These are phyloP conservation scores for Exophiala sp. DNA, from an alignment of 2,329 filamentous ascomycete species.

Conservation along the genomic window DNA sequence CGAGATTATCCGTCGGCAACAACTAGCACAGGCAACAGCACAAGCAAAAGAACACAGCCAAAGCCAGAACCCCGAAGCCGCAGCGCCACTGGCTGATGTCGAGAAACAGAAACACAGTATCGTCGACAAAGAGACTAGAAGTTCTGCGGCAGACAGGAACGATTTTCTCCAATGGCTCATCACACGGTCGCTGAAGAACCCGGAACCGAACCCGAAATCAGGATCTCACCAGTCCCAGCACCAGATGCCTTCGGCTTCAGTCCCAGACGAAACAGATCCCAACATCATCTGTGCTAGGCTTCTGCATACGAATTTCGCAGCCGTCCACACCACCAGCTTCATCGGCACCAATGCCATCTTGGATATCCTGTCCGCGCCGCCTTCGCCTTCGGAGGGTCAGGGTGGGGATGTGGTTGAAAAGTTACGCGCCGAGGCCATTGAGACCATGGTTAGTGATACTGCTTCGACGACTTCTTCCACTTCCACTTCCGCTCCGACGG, in stretches of 20 bases:
- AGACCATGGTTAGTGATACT: conserved; percentile 6
- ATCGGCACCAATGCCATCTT: conserved; percentile 31
- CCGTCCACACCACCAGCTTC: conserved; percentile 32
- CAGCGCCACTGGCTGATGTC: too few relatives aligned
- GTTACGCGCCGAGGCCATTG: conserved; percentile 26
- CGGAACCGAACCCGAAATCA: not conserved
- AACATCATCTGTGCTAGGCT: conserved; percentile 47
- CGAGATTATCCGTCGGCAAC: conserved; percentile 46
- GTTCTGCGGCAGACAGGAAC: conserved; percentile 38
- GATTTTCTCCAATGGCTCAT: conserved; percentile 52
- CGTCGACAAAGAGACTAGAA: too few relatives aligned
- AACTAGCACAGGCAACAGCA: too few relatives aligned
- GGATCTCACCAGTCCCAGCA: too few relatives aligned
- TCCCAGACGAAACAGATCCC: conserved; percentile 41
- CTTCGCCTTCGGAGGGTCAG: too few relatives aligned
- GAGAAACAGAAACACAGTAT: not conserved
- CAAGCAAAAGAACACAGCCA: too few relatives aligned
- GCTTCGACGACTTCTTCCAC: too few relatives aligned
- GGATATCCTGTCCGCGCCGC: conserved; percentile 29
- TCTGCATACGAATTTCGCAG: conserved; percentile 43
- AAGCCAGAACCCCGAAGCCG: too few relatives aligned
- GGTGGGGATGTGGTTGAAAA: conserved; percentile 33
- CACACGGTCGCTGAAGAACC: conserved; percentile 6
- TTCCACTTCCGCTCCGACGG: too few relatives aligned
- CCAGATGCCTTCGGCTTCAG: not conserved